Percentiles rank a stretch among this genome's conserved stretches.
phyloP scores from a whole-genome alignment of 2,329 filamentous ascomycete species.

The Phialophora macrospora region DNA sequence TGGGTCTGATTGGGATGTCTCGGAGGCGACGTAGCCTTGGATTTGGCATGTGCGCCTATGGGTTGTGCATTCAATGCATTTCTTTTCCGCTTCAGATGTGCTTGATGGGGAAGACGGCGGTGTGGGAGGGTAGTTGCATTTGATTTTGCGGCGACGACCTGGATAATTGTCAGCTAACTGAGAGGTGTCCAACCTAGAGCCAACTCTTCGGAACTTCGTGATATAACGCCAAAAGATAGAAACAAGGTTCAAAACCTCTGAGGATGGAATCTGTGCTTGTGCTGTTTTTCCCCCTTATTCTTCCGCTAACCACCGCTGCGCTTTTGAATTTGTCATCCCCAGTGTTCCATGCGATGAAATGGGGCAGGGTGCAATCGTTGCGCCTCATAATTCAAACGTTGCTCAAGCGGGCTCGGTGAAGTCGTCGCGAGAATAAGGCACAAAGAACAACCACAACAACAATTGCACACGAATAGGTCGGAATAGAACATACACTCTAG shows the following conservation, averaged over 20 bases:
- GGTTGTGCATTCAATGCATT: constrained; percentile 35
- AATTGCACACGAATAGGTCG: not conserved
- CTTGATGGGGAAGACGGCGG: constrained; percentile 2
- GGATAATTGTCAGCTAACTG: not conserved
- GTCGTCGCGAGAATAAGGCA: not conserved
- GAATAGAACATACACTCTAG: constrained; percentile 35
- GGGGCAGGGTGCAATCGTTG: not conserved
- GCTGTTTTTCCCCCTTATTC: not conserved
- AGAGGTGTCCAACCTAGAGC: not conserved
- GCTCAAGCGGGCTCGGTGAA: not conserved
- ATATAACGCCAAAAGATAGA: not conserved
- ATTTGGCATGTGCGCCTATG: constrained; percentile 32
- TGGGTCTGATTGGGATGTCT: not conserved
- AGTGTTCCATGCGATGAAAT: not conserved
- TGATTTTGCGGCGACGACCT: constrained; percentile 40
- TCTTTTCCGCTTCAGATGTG: constrained; percentile 5
- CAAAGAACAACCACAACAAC: not conserved
- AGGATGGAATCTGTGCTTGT: not conserved
- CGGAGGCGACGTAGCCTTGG: constrained; percentile 31
- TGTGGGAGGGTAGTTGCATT: constrained; percentile 34
- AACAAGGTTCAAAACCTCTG: not conserved
- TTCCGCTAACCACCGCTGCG: too few species aligned
- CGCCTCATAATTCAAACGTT: not conserved
- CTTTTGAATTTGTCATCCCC: not conserved
- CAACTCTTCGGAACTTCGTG: not conserved